Evolutionary conservation across 306 rosid genomes (phyloP).

Genomic region (Dicorynia guianensis): DNA sequence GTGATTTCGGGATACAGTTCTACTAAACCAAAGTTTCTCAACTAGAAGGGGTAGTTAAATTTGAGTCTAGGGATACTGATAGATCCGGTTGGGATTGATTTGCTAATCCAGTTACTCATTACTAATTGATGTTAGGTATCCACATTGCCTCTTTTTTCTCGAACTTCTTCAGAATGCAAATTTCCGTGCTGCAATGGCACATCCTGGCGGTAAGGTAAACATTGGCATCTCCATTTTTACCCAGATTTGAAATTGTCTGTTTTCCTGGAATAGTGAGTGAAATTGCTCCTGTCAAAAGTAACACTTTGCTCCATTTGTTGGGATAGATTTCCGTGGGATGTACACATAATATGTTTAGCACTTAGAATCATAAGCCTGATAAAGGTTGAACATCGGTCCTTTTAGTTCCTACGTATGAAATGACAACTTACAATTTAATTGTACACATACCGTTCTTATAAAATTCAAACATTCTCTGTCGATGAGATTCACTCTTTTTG

Average conservation of each 20-base stretch:
- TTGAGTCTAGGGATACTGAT: background rate
- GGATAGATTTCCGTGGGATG: background rate
- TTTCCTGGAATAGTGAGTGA: constrained; percentile 23
- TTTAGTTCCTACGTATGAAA: background rate
- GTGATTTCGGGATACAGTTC: constrained; percentile 22
- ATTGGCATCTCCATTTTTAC: constrained; percentile 10
- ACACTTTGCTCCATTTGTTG: constrained; percentile 16
- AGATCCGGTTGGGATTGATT: constrained; percentile 5
- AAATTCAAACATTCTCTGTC: background rate
- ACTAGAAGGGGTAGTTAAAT: too few relatives aligned
- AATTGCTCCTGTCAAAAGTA: constrained; percentile 15
- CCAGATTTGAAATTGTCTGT: constrained; percentile 13
- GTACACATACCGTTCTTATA: constrained; percentile 1
- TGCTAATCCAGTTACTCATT: constrained; percentile 11
- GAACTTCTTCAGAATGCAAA: constrained; percentile 92
- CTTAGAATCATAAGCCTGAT: constrained; percentile 2
- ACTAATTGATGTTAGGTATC: constrained; percentile 68
- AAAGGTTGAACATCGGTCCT: background rate
- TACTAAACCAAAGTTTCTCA: background rate
- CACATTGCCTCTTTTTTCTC: constrained; percentile 91
- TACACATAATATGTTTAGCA: background rate
- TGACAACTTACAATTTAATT: background rate
- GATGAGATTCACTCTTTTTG: background rate
- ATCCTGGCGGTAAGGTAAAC: constrained; percentile 88
- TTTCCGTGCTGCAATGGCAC: constrained; percentile 97